phyloP scores from a whole-genome alignment of 768 basidiomycete genomes.

The Xerocomellus chrysenteron region DNA sequence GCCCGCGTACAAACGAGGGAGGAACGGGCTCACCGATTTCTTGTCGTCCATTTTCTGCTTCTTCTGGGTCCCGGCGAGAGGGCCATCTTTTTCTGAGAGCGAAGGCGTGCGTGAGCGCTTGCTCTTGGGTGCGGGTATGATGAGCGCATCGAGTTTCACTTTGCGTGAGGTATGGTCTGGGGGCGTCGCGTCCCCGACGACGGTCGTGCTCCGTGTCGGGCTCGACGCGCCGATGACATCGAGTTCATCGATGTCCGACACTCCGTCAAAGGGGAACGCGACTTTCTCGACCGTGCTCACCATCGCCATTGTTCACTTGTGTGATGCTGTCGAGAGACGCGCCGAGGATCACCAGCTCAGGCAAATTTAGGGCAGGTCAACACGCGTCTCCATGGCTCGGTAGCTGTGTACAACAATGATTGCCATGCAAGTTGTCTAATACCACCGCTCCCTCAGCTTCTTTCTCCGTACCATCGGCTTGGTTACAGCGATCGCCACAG shows the following conservation, averaged over 20 bases:
- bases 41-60: slow-evolving; percentile 36
- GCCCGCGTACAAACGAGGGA: not conserved
- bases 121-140: slow-evolving; percentile 10
- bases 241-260: slow-evolving; percentile 28
- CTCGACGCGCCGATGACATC: slow-evolving; percentile 27
- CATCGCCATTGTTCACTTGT: slow-evolving; percentile 3
- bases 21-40: slow-evolving; percentile 37
- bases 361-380: slow-evolving; percentile 24
- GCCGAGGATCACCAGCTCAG: not conserved
- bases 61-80: slow-evolving; percentile 13
- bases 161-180: slow-evolving; percentile 1
- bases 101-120: slow-evolving; percentile 22
- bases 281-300: slow-evolving; percentile 1
- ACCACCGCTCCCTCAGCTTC: slow-evolving; percentile 70
- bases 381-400: slow-evolving; percentile 14
- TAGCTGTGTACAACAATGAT: slow-evolving; percentile 12
- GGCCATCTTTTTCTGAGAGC: not conserved
- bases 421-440: slow-evolving; percentile 25
- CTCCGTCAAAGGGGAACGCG: slow-evolving; percentile 9
- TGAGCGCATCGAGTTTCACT: slow-evolving; percentile 1
- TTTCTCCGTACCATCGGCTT: slow-evolving; percentile 80
- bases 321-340: not conserved
- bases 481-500: slow-evolving; percentile 72
- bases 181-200: slow-evolving; percentile 30
- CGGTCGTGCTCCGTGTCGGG: slow-evolving; percentile 29